These are phyloP conservation scores for Cicer cuneatum DNA, from an alignment of 306 rosid genomes.

Conservation along the genomic window DNA sequence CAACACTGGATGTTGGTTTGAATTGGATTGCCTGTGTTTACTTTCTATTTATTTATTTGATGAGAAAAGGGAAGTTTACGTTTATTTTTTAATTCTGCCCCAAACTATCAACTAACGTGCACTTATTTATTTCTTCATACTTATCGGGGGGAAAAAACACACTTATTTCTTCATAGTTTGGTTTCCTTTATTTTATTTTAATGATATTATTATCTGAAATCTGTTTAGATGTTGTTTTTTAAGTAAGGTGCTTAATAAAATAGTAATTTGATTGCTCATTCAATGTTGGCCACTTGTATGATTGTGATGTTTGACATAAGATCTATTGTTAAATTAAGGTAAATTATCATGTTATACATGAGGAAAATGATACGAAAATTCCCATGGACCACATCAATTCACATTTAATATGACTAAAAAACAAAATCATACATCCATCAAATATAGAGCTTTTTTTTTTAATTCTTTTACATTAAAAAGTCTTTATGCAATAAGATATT, in stretches of 20 bases:
- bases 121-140: no score
- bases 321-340: constrained; percentile 6
- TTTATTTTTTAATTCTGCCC: no score
- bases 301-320: constrained; percentile 39
- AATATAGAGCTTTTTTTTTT: no score
- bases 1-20: constrained; percentile 46
- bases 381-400: background rate
- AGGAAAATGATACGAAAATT: constrained; percentile 12
- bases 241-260: constrained; percentile 45
- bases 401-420: background rate
- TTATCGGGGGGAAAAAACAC: no score
- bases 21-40: background rate
- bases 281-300: constrained; percentile 47
- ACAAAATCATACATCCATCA: no score
- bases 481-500: no score
- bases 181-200: constrained; percentile 26
- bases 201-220: background rate
- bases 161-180: constrained; percentile 37
- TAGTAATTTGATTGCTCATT: constrained; percentile 12
- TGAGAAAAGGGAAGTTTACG: no score
- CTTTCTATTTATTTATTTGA: background rate
- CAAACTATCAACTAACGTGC: no score
- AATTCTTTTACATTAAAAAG: no score
- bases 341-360: constrained; percentile 38
- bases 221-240: constrained; percentile 49